Evolutionary conservation across 768 basidiomycete species (phyloP), one percentile per base, ranked within the genome.

Genomic region (Suillus luteus): DNA sequence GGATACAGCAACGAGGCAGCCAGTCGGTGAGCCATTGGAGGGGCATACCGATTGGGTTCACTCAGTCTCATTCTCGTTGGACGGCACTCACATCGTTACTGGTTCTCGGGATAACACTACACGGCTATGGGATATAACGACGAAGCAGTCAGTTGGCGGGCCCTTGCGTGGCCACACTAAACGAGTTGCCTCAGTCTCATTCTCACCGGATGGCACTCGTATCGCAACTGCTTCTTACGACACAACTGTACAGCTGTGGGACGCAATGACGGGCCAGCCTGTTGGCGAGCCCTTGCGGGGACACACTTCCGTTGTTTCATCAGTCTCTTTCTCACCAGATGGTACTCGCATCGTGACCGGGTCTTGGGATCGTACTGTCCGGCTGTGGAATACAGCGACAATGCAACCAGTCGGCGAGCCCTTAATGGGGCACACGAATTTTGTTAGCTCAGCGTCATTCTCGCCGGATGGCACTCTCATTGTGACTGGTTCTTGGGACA

Each of bases 1-100:
- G 64, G 65, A 71, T 41, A 49, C 66, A 43, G 62, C 67, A 52
- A 65, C 75, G 40, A 74, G 73, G 9, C 19, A 46, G 38, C 62
- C 67, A 69, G 68, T 49, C 2, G 48, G 48, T 24, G 12, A 49
- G 48, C 48, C 48, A 14, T 49, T 49, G 48, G 22, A 14, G 12
- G 48, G 48, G 48, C 48, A 49, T 22, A 49, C 48, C 10, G 48
- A 11, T 24, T 14, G 5, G 22, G 24, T 49, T 49, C 12, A 15
- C 12, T 49, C 22, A 24, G 48, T 49, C 14, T 44, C 58, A 24
- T 31, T 49, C 27, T 46, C 33, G n/a, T 15, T 9, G 22, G 60
- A 61, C 35, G 60, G 60, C 2, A 54, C 19, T 24, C 38, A 35
- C 17, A 55, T 61, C 33, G 61, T 15, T 9, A 40, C 49, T 51